Evolutionary conservation across 305 asterid genomes (phyloP), one percentile per base, ranked within the genome.

Genomic region (Lippia alba): DNA sequence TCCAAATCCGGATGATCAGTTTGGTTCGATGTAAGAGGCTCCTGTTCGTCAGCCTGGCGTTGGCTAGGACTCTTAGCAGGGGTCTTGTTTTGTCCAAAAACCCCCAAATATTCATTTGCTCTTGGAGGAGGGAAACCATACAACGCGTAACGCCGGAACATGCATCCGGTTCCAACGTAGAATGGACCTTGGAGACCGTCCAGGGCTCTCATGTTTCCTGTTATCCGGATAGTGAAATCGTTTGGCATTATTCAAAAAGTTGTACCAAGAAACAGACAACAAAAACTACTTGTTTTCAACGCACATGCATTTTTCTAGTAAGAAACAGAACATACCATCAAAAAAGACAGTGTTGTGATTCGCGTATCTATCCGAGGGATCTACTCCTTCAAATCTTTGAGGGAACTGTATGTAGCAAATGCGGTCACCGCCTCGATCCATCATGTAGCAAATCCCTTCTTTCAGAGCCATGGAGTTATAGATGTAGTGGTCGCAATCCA

Each of bases 171-270:
- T 67, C 99, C 99, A 0, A 94, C 99, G 45, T 91, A 94, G 4
- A 94, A 93, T 8, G 99, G 99, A 59, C 99, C 99, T 75, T 91
- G 99, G 54, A 94, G 90, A 61, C 98, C 99, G 70, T 94, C 99
- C 72, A 94, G 74, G 64, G 99, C 99, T 78, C 99, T 84, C 99
- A 94, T 94, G 72, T 94, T 93, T 19, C 98, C 98, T 92, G 78
- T 49, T 75, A 8, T 44, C 11, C 8, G 12, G 17, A 50, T 8
- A 10, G 15, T 54, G 5, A 40, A 12, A 20, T 18, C 8, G 12
- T 58, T 69, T 48, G 55, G 70, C 36, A 68, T 72, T 54, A 45
- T 56, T 33, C 50, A 30, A 19, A 40, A 59, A 30, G 19, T 15
- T 56, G 44, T 9, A 12, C 44, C 46, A 19, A 15, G 20, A 56